phyloP scores from a whole-genome alignment of 768 basidiomycete genomes.

The Pisolithus sp. region DNA sequence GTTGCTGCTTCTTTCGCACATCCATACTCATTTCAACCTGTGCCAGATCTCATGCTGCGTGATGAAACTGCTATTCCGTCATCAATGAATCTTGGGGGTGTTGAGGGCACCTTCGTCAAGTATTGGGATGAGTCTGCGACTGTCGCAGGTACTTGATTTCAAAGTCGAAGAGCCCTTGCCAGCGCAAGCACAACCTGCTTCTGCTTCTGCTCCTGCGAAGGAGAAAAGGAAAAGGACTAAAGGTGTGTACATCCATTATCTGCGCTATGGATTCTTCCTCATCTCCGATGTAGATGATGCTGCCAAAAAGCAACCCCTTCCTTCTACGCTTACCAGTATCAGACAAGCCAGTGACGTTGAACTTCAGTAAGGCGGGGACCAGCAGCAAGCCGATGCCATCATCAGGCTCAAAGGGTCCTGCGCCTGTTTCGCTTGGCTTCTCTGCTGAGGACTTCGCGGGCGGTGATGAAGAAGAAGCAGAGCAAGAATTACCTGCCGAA shows the following conservation, averaged over 20 bases:
- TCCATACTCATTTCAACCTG: conserved; percentile 81
- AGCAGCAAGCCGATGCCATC: conserved; percentile 16
- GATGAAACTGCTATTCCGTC: conserved; percentile 74
- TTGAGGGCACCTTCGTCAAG: conserved; percentile 66
- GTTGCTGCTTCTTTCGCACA: conserved; percentile 93
- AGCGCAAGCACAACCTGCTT: conserved; percentile 23
- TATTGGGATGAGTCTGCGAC: conserved; percentile 93
- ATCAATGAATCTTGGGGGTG: conserved; percentile 62
- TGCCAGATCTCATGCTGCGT: conserved; percentile 64
- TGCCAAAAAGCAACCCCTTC: conserved; percentile 37
- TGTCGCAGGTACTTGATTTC: conserved; percentile 68
- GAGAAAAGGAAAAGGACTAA: conserved; percentile 57
- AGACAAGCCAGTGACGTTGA: conserved; percentile 77
- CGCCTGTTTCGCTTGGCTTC: conserved; percentile 54
- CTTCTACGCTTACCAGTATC: conserved; percentile 68
- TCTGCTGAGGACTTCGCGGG: conserved; percentile 54
- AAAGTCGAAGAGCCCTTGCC: conserved; percentile 59
- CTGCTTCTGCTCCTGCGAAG: conserved; percentile 44
- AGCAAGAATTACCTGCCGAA: conserved; percentile 39
- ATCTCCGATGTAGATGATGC: conserved; percentile 25
- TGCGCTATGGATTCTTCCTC: conserved; percentile 4
- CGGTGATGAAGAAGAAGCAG: conserved; percentile 29
- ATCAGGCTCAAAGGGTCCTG: conserved; percentile 25
- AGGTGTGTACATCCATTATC: neutral
- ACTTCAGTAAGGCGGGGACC: conserved; percentile 50